phyloP scores from a whole-genome alignment of 805 yeast genomes.

The Tetrapisispora nanseiensis region DNA sequence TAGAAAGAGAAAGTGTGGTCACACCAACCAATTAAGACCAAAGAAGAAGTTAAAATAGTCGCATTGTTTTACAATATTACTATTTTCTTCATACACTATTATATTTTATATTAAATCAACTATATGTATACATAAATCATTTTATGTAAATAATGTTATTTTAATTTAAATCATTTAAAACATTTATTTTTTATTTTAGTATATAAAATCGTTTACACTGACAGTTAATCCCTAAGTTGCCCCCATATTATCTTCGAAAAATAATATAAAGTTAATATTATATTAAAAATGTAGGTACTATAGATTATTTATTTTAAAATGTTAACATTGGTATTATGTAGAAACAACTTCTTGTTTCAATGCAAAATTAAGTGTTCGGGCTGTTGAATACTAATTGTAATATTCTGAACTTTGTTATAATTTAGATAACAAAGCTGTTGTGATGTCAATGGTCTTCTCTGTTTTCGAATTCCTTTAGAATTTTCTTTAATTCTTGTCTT shows the following conservation, averaged over 20 bases:
- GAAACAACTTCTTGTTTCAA: not conserved
- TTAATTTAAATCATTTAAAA: constrained; percentile 3
- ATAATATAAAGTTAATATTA: too few species aligned
- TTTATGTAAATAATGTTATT: constrained; percentile 2
- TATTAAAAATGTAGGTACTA: too few species aligned
- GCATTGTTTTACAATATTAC: constrained; percentile 23
- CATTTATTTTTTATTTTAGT: not conserved
- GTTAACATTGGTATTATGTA: not conserved
- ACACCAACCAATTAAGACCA: constrained; percentile 99
- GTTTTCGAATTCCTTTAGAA: constrained; percentile 30
- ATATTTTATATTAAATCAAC: constrained; percentile 3
- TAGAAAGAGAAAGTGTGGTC: constrained; percentile 99
- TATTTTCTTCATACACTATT: constrained; percentile 3
- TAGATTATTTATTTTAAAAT: not conserved
- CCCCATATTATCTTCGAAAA: not conserved
- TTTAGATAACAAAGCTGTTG: not conserved
- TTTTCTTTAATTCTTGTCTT: constrained; percentile 53
- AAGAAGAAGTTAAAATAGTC: constrained; percentile 97
- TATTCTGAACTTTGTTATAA: too few species aligned
- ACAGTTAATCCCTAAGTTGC: not conserved
- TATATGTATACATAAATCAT: constrained; percentile 2
- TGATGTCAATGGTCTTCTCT: too few species aligned
- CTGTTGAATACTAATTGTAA: too few species aligned
- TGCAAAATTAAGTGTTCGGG: not conserved
- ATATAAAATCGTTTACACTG: not conserved